Percentiles rank a stretch among this genome's conserved stretches.
Conservation (phyloP, 768 basidiomycete genomes). For the Coprinellus aureogranulatus region DNA sequence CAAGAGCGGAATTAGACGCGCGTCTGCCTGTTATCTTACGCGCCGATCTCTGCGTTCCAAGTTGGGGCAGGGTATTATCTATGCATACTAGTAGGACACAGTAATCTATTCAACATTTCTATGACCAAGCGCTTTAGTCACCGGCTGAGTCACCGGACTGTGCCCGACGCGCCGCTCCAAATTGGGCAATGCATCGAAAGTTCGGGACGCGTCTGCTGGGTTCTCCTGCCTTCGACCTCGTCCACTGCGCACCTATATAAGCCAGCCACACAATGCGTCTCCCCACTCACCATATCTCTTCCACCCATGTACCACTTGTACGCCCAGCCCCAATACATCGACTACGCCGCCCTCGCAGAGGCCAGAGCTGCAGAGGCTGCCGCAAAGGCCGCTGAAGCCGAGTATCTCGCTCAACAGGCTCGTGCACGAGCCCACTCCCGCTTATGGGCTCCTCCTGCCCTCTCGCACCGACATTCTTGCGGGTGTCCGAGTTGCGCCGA, state of each 20-base stretch:
- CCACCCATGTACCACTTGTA: too few species aligned
- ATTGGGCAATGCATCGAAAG: background rate
- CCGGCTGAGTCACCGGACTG: slow-evolving; percentile 1
- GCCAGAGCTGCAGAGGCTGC: slow-evolving; percentile 33
- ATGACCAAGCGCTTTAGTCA: slow-evolving; percentile 1
- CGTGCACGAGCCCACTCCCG: too few species aligned
- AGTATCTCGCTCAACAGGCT: slow-evolving; percentile 34
- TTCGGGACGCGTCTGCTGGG: too few species aligned
- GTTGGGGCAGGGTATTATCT: too few species aligned
- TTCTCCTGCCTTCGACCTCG: too few species aligned
- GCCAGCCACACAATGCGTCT: slow-evolving; percentile 6
- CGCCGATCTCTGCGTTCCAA: too few species aligned
- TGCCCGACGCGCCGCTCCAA: too few species aligned
- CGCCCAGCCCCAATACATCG: slow-evolving; percentile 25
- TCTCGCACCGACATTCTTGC: background rate
- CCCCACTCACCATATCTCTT: too few species aligned
- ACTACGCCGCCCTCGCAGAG: slow-evolving; percentile 35
- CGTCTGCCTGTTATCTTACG: background rate
- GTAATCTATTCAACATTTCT: background rate
- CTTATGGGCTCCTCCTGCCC: background rate
- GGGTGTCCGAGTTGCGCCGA: background rate
- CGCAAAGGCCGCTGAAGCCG: slow-evolving; percentile 35
- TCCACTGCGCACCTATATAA: too few species aligned
- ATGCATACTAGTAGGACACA: background rate
- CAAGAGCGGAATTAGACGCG: slow-evolving; percentile 32